Percentiles rank a stretch among this genome's conserved stretches.
Conservation (phyloP, 352 stramenopile species). For the Globisporangium canariense region DNA sequence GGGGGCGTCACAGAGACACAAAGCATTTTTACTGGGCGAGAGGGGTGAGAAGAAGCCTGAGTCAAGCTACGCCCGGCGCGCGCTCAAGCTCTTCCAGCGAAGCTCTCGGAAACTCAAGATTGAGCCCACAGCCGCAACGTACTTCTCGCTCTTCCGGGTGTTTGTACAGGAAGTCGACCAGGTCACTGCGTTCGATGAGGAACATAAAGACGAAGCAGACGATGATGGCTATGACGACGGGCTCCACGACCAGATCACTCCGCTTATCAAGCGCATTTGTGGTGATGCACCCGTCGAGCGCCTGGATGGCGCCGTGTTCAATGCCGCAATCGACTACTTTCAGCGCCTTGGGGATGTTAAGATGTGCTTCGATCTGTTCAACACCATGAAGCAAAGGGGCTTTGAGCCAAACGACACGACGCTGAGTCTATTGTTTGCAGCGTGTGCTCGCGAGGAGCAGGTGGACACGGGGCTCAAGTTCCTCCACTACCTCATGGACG, state of each 20-base stretch:
- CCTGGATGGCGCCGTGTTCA: conserved; percentile 54
- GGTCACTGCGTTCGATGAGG: conserved; percentile 3
- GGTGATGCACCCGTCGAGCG: conserved; percentile 26
- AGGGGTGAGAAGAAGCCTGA: not conserved
- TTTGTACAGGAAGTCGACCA: conserved; percentile 43
- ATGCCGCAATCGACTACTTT: conserved; percentile 65
- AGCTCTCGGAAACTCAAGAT: conserved; percentile 12
- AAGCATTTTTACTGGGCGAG: not conserved
- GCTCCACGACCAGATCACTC: conserved; percentile 20
- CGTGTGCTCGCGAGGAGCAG: conserved; percentile 39
- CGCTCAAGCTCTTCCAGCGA: conserved; percentile 20
- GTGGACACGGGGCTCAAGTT: conserved; percentile 55
- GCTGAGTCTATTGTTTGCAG: conserved; percentile 57
- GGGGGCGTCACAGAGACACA: not conserved
- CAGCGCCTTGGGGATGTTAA: conserved; percentile 46
- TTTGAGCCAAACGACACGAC: conserved; percentile 44
- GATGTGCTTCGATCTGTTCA: conserved; percentile 49
- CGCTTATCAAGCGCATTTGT: conserved; percentile 47
- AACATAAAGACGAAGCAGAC: conserved; percentile 6
- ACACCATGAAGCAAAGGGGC: conserved; percentile 47
- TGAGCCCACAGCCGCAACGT: conserved; percentile 28
- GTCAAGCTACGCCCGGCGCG: conserved; percentile 31
- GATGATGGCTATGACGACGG: conserved; percentile 22
- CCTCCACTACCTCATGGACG: conserved; percentile 53
- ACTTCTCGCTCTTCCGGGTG: conserved; percentile 51